phyloP scores from a whole-genome alignment of 2,329 filamentous ascomycete species.

The Botryosphaeria agaves region DNA sequence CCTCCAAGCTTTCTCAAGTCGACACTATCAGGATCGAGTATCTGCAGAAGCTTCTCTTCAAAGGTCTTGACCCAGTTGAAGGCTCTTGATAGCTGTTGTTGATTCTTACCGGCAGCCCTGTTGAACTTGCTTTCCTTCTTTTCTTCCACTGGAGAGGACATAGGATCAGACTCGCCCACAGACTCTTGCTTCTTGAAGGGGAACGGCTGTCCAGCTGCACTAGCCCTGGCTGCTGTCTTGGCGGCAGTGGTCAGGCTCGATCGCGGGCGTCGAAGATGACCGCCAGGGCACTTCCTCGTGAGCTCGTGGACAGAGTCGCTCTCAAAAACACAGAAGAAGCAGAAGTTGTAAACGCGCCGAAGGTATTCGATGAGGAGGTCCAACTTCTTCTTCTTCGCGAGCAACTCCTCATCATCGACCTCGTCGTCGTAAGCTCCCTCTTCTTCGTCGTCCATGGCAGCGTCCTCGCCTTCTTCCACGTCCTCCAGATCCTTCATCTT shows the following conservation, averaged over 20 bases:
- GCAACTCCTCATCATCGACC: constrained; percentile 71
- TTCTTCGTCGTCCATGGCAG: constrained; percentile 56
- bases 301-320: constrained; percentile 94
- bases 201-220: constrained; percentile 66
- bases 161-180: constrained; percentile 30
- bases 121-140: constrained; percentile 53
- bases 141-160: constrained; percentile 39
- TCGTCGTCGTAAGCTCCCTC: constrained; percentile 54
- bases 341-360: constrained; percentile 93
- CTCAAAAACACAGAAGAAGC: constrained; percentile 98
- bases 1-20: constrained; percentile 86
- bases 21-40: constrained; percentile 75
- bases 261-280: constrained; percentile 83
- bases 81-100: constrained; percentile 82
- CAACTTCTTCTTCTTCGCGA: constrained; percentile 91
- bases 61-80: constrained; percentile 99
- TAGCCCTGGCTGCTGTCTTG: constrained; percentile 72
- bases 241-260: constrained; percentile 70
- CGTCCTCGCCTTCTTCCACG: constrained; percentile 44
- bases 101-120: constrained; percentile 54
- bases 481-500: constrained; percentile 44
- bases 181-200: constrained; percentile 63
- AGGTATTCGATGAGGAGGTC: constrained; percentile 94
- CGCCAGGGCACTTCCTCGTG: constrained; percentile 86
- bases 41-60: constrained; percentile 87